Percentiles rank a stretch among this genome's conserved stretches.
These are phyloP conservation scores for Cinnamomum chago DNA, from an alignment of 164 flowering plant species.

Conservation along the genomic window DNA sequence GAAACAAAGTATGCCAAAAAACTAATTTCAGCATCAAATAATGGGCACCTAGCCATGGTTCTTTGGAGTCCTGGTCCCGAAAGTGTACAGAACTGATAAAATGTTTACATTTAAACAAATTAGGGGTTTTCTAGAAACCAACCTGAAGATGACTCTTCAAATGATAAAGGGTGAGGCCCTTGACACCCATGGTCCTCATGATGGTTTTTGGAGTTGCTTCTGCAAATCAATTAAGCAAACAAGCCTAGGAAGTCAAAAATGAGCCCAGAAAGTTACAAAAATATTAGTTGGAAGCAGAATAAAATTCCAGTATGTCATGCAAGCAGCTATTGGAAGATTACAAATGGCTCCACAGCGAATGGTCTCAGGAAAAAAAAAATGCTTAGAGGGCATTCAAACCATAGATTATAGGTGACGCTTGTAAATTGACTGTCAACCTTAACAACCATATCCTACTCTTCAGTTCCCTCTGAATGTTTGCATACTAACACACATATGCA, in stretches of 20 bases:
- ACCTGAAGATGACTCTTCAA: conserved; percentile 93
- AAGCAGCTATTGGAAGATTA: too few species aligned
- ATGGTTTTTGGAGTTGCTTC: conserved; percentile 92
- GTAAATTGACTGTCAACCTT: too few species aligned
- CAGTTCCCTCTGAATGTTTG: too few species aligned
- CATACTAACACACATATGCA: too few species aligned
- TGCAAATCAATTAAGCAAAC: conserved; percentile 29
- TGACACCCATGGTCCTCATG: conserved; percentile 90
- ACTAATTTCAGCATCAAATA: neutral
- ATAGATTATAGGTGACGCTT: too few species aligned
- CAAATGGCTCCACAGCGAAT: too few species aligned
- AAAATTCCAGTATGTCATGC: neutral
- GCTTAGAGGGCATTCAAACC: too few species aligned
- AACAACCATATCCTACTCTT: too few species aligned
- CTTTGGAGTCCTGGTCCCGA: neutral
- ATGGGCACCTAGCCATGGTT: neutral
- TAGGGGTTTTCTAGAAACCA: conserved; percentile 9
- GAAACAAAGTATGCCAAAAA: neutral
- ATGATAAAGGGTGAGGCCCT: conserved; percentile 87
- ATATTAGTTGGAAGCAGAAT: neutral
- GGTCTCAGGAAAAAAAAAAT: too few species aligned
- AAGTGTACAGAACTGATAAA: neutral
- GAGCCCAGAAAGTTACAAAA: conserved; percentile 1
- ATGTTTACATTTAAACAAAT: neutral
- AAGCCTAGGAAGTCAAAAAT: neutral